Evolutionary conservation across 805 yeast genomes (phyloP).

Genomic region (Ogataea philodendri): DNA sequence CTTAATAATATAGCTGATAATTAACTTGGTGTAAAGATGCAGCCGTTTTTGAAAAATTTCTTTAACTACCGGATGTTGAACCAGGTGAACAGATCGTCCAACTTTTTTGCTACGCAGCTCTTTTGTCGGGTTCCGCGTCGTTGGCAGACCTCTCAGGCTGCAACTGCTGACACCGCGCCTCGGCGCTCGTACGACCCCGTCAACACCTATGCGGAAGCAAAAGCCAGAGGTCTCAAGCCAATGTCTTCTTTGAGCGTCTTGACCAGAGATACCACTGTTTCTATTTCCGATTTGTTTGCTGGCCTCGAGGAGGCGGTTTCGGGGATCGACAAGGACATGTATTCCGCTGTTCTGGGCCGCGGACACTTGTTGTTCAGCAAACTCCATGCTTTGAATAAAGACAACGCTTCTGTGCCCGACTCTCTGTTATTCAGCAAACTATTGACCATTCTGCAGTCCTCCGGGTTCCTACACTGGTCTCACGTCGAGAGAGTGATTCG

Average conservation of each 20-base stretch:
- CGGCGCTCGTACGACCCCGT: background rate
- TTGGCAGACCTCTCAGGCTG: constrained; percentile 5
- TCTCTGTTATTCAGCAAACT: constrained; percentile 26
- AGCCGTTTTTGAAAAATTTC: constrained; percentile 4
- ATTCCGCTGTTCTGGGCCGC: background rate
- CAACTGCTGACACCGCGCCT: background rate
- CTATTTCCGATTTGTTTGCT: constrained; percentile 2
- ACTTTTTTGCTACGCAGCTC: background rate
- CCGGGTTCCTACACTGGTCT: constrained; percentile 25
- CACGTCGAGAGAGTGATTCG: constrained; percentile 28
- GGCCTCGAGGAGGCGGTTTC: constrained; percentile 2
- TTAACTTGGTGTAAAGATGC: constrained; percentile 7
- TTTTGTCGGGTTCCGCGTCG: constrained; percentile 1
- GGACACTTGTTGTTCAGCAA: constrained; percentile 13
- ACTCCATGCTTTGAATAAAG: constrained; percentile 12
- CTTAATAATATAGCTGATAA: background rate
- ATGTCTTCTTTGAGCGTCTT: constrained; percentile 1
- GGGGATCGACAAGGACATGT: background rate
- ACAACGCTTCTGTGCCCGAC: constrained; percentile 18
- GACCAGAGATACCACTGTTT: constrained; percentile 2
- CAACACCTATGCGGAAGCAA: constrained; percentile 2
- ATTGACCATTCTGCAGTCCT: constrained; percentile 18
- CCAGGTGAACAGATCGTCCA: constrained; percentile 1
- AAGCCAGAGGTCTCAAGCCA: no score
- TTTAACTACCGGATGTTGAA: background rate